Evolutionary conservation across 768 basidiomycete species (phyloP).

Genomic region (Mycena amicta): DNA sequence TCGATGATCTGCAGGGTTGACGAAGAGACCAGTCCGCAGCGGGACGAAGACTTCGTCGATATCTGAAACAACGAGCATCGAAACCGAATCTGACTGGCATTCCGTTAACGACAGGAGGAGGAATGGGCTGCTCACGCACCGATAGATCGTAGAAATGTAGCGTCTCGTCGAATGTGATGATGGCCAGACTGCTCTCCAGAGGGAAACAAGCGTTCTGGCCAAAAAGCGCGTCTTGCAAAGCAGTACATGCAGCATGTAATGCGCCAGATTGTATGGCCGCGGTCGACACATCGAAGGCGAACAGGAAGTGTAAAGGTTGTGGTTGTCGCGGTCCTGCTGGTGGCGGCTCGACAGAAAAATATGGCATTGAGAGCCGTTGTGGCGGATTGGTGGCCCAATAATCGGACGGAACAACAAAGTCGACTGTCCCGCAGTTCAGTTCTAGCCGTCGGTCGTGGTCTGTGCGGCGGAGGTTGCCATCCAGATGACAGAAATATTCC

Average conservation of each 20-base stretch:
- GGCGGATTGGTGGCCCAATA: constrained; percentile 85
- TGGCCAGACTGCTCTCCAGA: constrained; percentile 58
- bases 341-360: constrained; percentile 53
- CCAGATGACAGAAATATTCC: constrained; percentile 85
- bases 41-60: constrained; percentile 93
- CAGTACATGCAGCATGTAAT: constrained; percentile 63
- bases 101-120: constrained; percentile 18
- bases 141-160: constrained; percentile 90
- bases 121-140: constrained; percentile 49
- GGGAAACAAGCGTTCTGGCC: constrained; percentile 61
- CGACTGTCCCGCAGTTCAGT: constrained; percentile 87
- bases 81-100: constrained; percentile 49
- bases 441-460: constrained; percentile 86
- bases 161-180: constrained; percentile 79
- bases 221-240: constrained; percentile 65
- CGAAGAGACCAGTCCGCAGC: constrained; percentile 70
- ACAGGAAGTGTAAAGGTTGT: constrained; percentile 73
- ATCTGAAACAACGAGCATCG: constrained; percentile 84
- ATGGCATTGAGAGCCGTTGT: constrained; percentile 52
- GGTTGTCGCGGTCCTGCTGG: constrained; percentile 54
- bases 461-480: constrained; percentile 72
- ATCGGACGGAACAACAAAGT: constrained; percentile 78
- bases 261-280: constrained; percentile 73
- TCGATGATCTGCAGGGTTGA: constrained; percentile 68
- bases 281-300: constrained; percentile 82